Evolutionary conservation across 2,329 filamentous ascomycete genomes (phyloP), one percentile per base, ranked within the genome.

Genomic region (Sordariomycetes sp.): DNA sequence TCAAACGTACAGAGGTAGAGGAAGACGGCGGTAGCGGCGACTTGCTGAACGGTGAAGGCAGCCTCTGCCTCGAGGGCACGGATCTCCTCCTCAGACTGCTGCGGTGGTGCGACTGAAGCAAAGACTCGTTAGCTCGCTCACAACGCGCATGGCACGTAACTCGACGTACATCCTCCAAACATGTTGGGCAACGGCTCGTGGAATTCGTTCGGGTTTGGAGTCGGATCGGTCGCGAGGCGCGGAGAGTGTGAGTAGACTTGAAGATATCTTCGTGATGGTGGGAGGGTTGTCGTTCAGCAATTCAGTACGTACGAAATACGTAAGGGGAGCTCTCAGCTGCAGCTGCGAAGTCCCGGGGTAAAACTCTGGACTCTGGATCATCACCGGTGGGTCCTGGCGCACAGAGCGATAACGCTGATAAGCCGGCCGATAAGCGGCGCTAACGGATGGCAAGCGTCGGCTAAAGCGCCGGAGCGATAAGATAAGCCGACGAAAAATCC

Each of bases 1-100:
- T 8, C 15, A 4, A 10, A 16, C 82, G 37, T 75, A 92, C 85
- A 86, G 40, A 92, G 63, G 55, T 90, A 90, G 32, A 92, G 70
- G 32, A 83, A 58, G 25, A 79, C 66, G 42, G 78, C 79, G 12
- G 76, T 75, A 25, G 74, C 70, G 36, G 80, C 53, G 41, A 81
- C 81, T 48, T 68, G 70, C 63, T 82, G 77, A 45, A 90, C 65
- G 33, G 79, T 82, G 46, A 70, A 67, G 49, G 64, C 65, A 33
- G 84, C 82, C 55, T 81, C 72, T 39, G 67, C 65, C 67, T 88
- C 82, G 55, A 79, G 70, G 50, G 68, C 66, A 52, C 70, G 70
- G 54, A 88, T 71, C 70, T 88, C 82, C 57, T 80, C 77, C 39
- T 73, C 64, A 39, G 76, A 76, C 49, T 77, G 71, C 56, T 77